Evolutionary conservation across 345 rosid genomes (phyloP).

Genomic region (Laguncularia racemosa): DNA sequence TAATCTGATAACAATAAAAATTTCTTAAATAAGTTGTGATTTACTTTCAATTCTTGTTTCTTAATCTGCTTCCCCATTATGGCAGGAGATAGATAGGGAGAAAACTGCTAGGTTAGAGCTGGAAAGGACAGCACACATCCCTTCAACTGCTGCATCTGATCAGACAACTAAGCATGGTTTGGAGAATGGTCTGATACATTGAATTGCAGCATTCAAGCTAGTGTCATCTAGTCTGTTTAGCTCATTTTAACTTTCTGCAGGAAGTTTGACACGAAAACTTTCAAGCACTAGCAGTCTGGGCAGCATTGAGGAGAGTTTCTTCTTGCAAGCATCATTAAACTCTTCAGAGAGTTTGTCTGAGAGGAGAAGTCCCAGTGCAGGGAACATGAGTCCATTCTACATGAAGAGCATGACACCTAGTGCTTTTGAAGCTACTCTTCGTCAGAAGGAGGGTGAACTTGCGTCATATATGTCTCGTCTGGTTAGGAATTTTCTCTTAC

Average conservation of each 20-base stretch:
- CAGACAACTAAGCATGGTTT: slow-evolving; percentile 44
- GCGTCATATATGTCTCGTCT: slow-evolving; percentile 95
- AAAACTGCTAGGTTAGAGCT: slow-evolving; percentile 76
- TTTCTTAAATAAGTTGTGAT: no score
- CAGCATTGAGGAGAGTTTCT: slow-evolving; percentile 96
- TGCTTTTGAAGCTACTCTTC: slow-evolving; percentile 87
- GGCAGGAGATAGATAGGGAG: slow-evolving; percentile 86
- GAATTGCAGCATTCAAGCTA: slow-evolving; percentile 2
- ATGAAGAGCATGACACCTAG: slow-evolving; percentile 95
- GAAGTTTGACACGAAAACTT: slow-evolving; percentile 61
- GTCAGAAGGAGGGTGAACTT: slow-evolving; percentile 99
- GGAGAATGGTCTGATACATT: slow-evolving; percentile 56
- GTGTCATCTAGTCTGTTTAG: slow-evolving; percentile 8
- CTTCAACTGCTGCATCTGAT: slow-evolving; percentile 48
- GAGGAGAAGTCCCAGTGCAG: slow-evolving; percentile 60
- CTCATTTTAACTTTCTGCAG: slow-evolving; percentile 27
- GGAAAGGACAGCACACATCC: slow-evolving; percentile 59
- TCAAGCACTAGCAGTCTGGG: slow-evolving; percentile 86
- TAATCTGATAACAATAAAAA: no score
- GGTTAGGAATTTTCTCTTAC: slow-evolving; percentile 41
- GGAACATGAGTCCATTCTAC: slow-evolving; percentile 66
- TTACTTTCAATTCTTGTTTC: neutral
- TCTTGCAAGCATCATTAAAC: slow-evolving; percentile 89
- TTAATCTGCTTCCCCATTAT: slow-evolving; percentile 6
- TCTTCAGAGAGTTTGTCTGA: slow-evolving; percentile 70